Conservation (phyloP, 306 rosid genomes). For the Datisca glomerata region DNA sequence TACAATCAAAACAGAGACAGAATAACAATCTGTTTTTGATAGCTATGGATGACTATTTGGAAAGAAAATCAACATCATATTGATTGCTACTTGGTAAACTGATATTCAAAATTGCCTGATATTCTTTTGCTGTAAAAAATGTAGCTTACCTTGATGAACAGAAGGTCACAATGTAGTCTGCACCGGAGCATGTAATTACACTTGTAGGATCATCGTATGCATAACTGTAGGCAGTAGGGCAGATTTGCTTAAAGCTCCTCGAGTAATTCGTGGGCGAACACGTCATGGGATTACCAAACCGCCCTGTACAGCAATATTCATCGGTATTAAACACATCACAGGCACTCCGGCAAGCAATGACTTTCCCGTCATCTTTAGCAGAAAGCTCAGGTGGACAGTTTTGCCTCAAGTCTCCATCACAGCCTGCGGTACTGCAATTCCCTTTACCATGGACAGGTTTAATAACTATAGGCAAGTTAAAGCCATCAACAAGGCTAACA, state of each 20-base stretch:
- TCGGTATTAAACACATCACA: not conserved
- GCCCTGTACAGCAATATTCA: conserved; percentile 15
- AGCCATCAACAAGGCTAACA: conserved; percentile 58
- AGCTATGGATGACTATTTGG: not conserved
- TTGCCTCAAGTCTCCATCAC: conserved; percentile 24
- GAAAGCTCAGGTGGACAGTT: not conserved
- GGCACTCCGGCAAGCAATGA: not conserved
- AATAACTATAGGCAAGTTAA: conserved; percentile 45
- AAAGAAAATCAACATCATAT: no score
- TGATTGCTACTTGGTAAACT: no score
- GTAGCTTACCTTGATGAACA: conserved; percentile 17
- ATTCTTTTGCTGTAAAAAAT: not conserved
- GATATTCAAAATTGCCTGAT: no score
- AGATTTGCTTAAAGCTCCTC: conserved; percentile 24
- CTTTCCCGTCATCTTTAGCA: conserved; percentile 36
- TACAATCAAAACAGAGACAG: no score
- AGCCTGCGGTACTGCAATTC: not conserved
- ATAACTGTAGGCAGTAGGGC: not conserved
- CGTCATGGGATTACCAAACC: not conserved
- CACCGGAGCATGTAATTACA: conserved; percentile 26
- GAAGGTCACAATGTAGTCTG: conserved; percentile 21
- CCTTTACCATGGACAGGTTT: conserved; percentile 23
- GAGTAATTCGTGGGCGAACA: conserved; percentile 38
- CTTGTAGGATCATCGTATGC: not conserved
- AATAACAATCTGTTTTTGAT: not conserved